Percentiles rank a stretch among this genome's conserved stretches.
Conservation (phyloP, 176 grass and related monocot genomes). For the Stipa capillata region DNA sequence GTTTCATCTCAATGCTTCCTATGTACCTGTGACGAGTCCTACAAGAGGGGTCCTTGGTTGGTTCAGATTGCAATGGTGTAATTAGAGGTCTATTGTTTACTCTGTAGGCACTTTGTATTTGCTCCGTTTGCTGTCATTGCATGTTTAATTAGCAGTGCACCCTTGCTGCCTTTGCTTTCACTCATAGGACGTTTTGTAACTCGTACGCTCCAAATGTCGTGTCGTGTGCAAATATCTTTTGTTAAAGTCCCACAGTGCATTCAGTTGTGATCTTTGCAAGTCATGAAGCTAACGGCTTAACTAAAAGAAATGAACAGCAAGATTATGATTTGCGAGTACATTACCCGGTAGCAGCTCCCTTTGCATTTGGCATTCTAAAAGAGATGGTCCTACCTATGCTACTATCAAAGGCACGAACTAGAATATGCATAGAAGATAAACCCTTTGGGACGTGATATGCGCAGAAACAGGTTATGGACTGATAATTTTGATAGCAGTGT, state of each 20-base stretch:
- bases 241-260: too few species aligned
- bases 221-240: too few species aligned
- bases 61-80: background rate
- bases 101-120: background rate
- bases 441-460: background rate
- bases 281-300: background rate
- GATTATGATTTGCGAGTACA: too few species aligned
- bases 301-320: too few species aligned
- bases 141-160: background rate
- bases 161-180: background rate
- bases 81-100: background rate
- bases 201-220: constrained; percentile 1
- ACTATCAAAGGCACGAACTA: too few species aligned
- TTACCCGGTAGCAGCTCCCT: background rate
- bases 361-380: too few species aligned
- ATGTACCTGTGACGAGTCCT: background rate
- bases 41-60: background rate
- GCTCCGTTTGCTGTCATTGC: background rate
- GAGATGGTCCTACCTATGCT: too few species aligned
- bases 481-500: background rate
- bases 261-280: background rate
- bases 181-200: background rate
- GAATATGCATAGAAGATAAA: background rate
- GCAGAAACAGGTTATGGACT: background rate
- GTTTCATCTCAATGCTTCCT: too few species aligned